Evolutionary conservation across 139 green algal species (phyloP), one percentile per base, ranked within the genome.

Genomic region (Picochlorum sp.): DNA sequence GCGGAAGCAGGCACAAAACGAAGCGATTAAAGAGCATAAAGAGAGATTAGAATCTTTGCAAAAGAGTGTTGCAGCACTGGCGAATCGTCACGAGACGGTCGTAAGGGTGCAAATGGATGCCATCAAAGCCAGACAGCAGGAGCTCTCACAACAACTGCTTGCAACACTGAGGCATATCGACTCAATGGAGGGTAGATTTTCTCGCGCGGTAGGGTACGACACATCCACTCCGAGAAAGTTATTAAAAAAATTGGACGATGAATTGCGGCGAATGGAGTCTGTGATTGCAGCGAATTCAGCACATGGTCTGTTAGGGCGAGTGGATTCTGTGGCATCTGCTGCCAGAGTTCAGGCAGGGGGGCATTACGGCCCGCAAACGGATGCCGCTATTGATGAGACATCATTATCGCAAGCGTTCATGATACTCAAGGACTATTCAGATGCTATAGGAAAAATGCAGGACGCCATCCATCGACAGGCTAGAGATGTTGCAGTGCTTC

Each of bases 161-260:
- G 20, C 16, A 2, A n/a, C 72, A 28, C 26, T 77, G 31, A 47
- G 70, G 13, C 38, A 73, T 37, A 63, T 81, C 26, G 75, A 81
- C 52, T 62, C 69, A 0, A 44, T 81, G 67, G 75, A 81, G 62
- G 71, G 66, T 15, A 69, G 75, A 24, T 81, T 80, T 66, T 72
- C 71, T 15, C 44, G 64, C 14, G 71, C 63, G n/a, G 57, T 71
- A 38, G 71, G 71, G 9, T 66, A 67, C 49, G 38, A 57, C 18
- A 24, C 41, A n/a, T 26, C 62, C 23, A 41, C 60, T 0, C 21
- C 41, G 15, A 45, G 47, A n/a, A 62, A 49, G 4, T 14, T 57
- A 1, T 34, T 75, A 21, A 21, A 71, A 24, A 50, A 64, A 11
- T 67, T 79, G 34, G 16, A 45, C 2, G n/a, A 38, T 13, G 41